A percentile compares a stretch with the other conserved stretches of the same genome.
Evolutionary conservation across 805 yeast genomes (phyloP).

Genomic region (Cyberlindnera samutprakarnensis): DNA sequence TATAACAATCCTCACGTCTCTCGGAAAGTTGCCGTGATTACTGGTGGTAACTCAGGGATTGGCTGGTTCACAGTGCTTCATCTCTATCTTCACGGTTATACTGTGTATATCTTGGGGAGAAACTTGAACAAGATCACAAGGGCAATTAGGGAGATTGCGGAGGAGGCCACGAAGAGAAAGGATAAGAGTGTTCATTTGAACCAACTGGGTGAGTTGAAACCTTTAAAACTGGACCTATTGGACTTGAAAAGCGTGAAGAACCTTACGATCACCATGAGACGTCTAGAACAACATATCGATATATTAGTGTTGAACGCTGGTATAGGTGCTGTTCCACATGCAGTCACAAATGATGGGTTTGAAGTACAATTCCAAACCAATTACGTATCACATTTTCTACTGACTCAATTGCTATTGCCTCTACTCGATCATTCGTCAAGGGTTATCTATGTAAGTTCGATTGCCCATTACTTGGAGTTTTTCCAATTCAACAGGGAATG

Average conservation of each 20-base stretch:
- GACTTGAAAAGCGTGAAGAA: conserved; percentile 35
- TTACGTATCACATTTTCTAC: conserved; percentile 65
- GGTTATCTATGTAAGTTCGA: conserved; percentile 47
- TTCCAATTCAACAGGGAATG: conserved; percentile 32
- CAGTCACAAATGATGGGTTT: conserved; percentile 57
- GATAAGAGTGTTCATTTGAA: conserved; percentile 14
- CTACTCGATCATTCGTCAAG: conserved; percentile 24
- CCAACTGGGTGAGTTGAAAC: conserved; percentile 43
- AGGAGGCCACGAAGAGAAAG: conserved; percentile 37
- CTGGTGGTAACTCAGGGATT: conserved; percentile 79
- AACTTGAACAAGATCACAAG: conserved; percentile 45
- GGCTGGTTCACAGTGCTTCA: conserved; percentile 75
- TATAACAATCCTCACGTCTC: conserved; percentile 48
- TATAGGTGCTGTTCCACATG: conserved; percentile 67
- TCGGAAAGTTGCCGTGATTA: conserved; percentile 60
- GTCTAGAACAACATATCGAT: conserved; percentile 44
- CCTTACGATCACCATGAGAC: conserved; percentile 41
- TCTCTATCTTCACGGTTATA: conserved; percentile 70
- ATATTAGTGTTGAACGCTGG: conserved; percentile 75
- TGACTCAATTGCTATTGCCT: conserved; percentile 55
- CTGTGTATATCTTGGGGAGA: conserved; percentile 70
- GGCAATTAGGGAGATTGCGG: conserved; percentile 47
- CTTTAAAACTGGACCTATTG: conserved; percentile 46
- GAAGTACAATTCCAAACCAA: conserved; percentile 79
- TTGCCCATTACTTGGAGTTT: conserved; percentile 47